Conservation (phyloP, 306 rosid species). For the Cicer chorassanicum region DNA sequence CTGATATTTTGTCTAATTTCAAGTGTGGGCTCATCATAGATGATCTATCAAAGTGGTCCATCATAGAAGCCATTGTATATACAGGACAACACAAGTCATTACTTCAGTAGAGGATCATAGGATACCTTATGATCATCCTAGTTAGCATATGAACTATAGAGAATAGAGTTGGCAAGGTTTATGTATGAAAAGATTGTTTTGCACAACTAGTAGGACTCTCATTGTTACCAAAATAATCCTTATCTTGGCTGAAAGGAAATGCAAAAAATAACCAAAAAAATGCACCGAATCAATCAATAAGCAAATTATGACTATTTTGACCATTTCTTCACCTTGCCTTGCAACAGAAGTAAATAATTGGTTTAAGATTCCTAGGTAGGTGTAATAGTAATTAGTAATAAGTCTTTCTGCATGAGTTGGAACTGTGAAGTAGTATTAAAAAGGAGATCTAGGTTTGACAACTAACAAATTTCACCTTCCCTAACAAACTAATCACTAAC, state of each 20-base stretch:
- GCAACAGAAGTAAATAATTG: conserved; percentile 16
- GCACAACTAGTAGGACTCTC: background rate
- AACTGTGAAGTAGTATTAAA: no score
- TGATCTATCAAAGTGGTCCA: background rate
- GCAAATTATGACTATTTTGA: conserved; percentile 24
- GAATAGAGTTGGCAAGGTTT: conserved; percentile 1
- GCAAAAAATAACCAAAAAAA: background rate
- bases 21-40: background rate
- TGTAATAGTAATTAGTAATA: conserved; percentile 1
- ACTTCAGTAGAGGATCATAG: no score
- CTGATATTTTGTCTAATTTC: background rate
- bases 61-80: background rate
- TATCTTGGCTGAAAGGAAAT: background rate
- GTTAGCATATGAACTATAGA: conserved; percentile 2
- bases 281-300: conserved; percentile 12
- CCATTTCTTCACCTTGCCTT: background rate
- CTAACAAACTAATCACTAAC: no score
- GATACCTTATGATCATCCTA: background rate
- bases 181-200: background rate
- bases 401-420: background rate
- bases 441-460: no score
- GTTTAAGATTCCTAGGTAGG: conserved; percentile 12
- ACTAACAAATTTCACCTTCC: no score
- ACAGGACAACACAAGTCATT: no score
- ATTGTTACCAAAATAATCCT: background rate